A percentile compares a stretch with the other conserved stretches of the same genome.
phyloP scores from a whole-genome alignment of 148 eudicot genomes.

The Diospyros lotus region DNA sequence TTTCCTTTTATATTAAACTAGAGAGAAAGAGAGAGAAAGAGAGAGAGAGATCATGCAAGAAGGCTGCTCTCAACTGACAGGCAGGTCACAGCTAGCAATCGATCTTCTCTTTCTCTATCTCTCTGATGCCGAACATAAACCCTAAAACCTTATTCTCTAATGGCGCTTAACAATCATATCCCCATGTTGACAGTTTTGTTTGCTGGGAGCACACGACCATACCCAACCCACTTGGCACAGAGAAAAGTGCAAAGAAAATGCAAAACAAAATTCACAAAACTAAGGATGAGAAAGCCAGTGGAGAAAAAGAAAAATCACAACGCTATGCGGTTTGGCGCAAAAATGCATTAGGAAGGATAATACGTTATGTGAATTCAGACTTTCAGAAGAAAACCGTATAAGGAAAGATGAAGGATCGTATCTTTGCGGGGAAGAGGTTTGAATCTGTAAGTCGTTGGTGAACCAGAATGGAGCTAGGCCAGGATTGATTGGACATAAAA shows the following conservation, averaged over 20 bases:
- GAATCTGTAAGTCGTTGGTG: background rate
- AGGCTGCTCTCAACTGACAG: slow-evolving; percentile 85
- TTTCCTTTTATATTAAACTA: too few species aligned
- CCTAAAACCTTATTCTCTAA: slow-evolving; percentile 23
- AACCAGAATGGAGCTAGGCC: background rate
- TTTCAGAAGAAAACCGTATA: background rate
- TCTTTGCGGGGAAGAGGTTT: too few species aligned
- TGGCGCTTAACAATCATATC: slow-evolving; percentile 9
- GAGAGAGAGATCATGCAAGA: slow-evolving; percentile 71
- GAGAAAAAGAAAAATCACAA: too few species aligned
- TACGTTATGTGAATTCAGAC: background rate
- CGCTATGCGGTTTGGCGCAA: too few species aligned
- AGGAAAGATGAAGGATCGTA: background rate
- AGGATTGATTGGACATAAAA: too few species aligned
- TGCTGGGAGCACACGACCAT: background rate
- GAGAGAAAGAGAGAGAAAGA: too few species aligned
- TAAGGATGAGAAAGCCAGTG: background rate
- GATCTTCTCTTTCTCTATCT: slow-evolving; percentile 23
- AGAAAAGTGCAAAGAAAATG: background rate
- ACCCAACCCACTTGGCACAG: background rate
- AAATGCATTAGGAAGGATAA: background rate
- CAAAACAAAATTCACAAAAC: too few species aligned
- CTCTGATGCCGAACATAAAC: slow-evolving; percentile 33
- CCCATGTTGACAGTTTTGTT: background rate
- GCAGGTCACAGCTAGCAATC: slow-evolving; percentile 67